Base-by-base conservation (phyloP, 306 rosid species). In the Cotoneaster glaucophyllus region DNA sequence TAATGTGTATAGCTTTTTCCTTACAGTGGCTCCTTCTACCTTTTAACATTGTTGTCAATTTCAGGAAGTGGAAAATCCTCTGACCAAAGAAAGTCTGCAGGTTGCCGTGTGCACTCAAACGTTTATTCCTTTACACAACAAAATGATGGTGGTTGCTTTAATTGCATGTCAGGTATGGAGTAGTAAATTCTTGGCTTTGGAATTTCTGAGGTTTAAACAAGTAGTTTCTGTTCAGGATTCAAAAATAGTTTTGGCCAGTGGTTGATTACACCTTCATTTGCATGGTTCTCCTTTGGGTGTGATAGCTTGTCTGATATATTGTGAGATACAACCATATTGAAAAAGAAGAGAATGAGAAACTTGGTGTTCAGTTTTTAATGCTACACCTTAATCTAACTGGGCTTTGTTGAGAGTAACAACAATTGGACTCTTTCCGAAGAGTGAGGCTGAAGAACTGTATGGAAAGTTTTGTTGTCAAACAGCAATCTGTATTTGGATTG, bases 111-210 rank as follows among this genome's bases (percentile, higher is more conserved):
- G 81, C 94, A 86, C 81, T 58, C 97, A 25, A 85, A 88, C 71
- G 80, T 83, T 37, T 91, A 78, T 79, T 78, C 98, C 76, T 87
- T 84, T 54, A 44, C 85, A 8, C 92, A 84, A 81, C 92, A 84
- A 81, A 92, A 87, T 74, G 87, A 82, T 77, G 88, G 86, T 52
- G 78, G 73, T 74, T 90, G 86, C 86, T 94, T 82, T 80, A 81
- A 80, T 80, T 94, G 91, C 85, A 77, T 79, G 70, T 73, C 94
- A 87, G 97, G 98, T 94, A 48, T 64, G 84, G 39, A 22, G 67
- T 37, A 81, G 28, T 77, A 71, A 69, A 71, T 48, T n/a, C 6
- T 48, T 57, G 3, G 37, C 29, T 39, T 34, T 48, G 26, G 3
- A 59, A 61, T 52, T 64, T 41, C 63, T 34, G 44, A 74, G 56